These are phyloP conservation scores for Metarhizium guizhouense DNA, from an alignment of 2,329 filamentous ascomycete genomes.

Conservation along the genomic window DNA sequence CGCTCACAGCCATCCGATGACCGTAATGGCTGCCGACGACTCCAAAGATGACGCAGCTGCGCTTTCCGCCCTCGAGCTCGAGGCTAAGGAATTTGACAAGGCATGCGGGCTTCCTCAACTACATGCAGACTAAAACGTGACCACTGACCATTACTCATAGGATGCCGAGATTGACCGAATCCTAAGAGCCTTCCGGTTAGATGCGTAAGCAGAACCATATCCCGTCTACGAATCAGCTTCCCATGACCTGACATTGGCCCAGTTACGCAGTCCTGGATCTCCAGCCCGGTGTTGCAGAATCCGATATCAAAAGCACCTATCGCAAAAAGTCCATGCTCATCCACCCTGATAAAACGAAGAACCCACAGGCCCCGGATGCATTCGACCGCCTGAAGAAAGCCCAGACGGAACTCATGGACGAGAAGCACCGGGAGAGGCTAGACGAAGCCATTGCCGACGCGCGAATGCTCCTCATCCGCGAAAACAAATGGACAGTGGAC, in stretches of 20 bases:
- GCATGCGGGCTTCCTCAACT: slow-evolving; percentile 33
- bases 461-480: slow-evolving; percentile 86
- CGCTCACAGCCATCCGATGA: background rate
- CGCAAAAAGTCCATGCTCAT: slow-evolving; percentile 98
- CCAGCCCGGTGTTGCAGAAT: slow-evolving; percentile 88
- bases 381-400: slow-evolving; percentile 97
- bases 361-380: slow-evolving; percentile 82
- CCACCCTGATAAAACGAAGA: slow-evolving; percentile 95
- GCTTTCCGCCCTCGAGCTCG: slow-evolving; percentile 70
- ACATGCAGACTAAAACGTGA: slow-evolving; percentile 4
- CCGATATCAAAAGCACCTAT: slow-evolving; percentile 90
- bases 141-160: slow-evolving; percentile 32
- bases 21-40: slow-evolving; percentile 27
- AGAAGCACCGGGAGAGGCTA: slow-evolving; percentile 77
- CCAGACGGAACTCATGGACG: slow-evolving; percentile 82
- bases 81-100: slow-evolving; percentile 88
- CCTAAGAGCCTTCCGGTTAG: slow-evolving; percentile 73
- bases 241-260: slow-evolving; percentile 5
- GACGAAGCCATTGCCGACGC: slow-evolving; percentile 96
- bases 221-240: background rate
- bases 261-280: slow-evolving; percentile 93
- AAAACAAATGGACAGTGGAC: slow-evolving; percentile 88
- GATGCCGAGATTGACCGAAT: slow-evolving; percentile 96
- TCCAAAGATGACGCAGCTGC: slow-evolving; percentile 59
- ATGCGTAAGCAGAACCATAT: slow-evolving; percentile 32